phyloP scores from a whole-genome alignment of 495 filamentous ascomycete genomes.

The Penicillium argentinense region DNA sequence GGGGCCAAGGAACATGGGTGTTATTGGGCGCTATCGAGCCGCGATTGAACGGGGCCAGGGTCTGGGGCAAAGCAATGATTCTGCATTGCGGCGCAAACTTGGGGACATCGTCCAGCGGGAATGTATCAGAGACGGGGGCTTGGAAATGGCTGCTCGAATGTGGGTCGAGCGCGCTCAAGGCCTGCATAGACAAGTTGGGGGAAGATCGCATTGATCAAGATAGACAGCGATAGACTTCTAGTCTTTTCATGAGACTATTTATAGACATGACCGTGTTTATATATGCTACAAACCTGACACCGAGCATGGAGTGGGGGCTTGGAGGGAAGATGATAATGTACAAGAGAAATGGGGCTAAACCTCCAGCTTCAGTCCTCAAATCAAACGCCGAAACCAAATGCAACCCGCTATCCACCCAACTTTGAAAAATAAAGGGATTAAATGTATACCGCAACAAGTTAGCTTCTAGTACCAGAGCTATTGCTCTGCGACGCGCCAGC shows the following conservation, averaged over 20 bases:
- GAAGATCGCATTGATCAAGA: conserved; percentile 9
- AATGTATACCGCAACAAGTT: neutral
- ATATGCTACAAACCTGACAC: neutral
- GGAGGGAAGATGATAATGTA: conserved; percentile 22
- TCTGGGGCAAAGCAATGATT: too few species aligned
- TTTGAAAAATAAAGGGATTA: neutral
- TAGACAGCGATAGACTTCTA: too few species aligned
- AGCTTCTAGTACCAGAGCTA: neutral
- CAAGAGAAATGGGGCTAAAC: conserved; percentile 4
- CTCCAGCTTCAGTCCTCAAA: conserved; percentile 4
- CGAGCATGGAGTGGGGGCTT: conserved; percentile 17
- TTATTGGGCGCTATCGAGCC: conserved; percentile 71
- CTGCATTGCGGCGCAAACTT: too few species aligned
- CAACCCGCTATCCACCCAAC: neutral
- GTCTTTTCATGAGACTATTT: too few species aligned
- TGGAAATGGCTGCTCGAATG: conserved; percentile 32
- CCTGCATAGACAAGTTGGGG: conserved; percentile 25
- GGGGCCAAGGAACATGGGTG: conserved; percentile 80
- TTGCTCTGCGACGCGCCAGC: too few species aligned
- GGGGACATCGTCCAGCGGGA: conserved; percentile 40
- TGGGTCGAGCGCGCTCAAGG: conserved; percentile 49
- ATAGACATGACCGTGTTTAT: neutral
- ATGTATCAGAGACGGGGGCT: conserved; percentile 39
- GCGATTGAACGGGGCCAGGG: too few species aligned
- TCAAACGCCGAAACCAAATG: conserved; percentile 15